Percentiles rank a stretch among this genome's conserved stretches.
Evolutionary conservation across 2,329 filamentous ascomycete genomes (phyloP).

Genomic region (Nectriaceae sp.): DNA sequence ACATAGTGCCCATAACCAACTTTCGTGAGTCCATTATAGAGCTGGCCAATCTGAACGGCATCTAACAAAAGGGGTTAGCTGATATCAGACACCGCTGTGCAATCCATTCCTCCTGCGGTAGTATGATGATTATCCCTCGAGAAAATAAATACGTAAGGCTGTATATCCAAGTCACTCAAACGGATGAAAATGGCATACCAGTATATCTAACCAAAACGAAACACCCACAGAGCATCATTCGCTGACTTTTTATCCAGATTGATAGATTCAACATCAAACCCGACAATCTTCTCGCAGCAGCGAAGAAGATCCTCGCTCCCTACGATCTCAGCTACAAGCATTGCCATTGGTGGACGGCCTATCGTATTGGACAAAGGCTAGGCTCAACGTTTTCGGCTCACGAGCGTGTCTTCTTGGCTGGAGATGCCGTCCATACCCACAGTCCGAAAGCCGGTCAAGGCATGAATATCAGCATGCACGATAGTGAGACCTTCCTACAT

Average conservation of each 20-base stretch:
- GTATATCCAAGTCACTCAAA: constrained; percentile 63
- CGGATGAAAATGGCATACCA: constrained; percentile 43
- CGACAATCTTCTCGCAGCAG: constrained; percentile 61
- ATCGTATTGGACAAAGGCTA: constrained; percentile 67
- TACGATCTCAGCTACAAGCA: constrained; percentile 67
- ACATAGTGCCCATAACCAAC: constrained; percentile 45
- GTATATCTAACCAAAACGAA: no score
- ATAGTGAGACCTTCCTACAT: no score
- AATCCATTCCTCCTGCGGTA: constrained; percentile 59
- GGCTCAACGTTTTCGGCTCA: constrained; percentile 56
- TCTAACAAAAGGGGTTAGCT: no score
- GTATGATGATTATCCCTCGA: constrained; percentile 65
- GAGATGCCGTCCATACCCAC: constrained; percentile 63
- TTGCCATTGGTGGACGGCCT: constrained; percentile 54
- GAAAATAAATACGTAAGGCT: constrained; percentile 64
- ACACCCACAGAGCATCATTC: no score
- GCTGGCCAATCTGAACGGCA: no score
- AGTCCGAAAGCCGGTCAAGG: constrained; percentile 67
- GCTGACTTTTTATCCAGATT: constrained; percentile 48
- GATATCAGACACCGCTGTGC: constrained; percentile 61
- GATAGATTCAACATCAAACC: constrained; percentile 65
- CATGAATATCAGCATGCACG: constrained; percentile 74
- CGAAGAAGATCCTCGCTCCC: constrained; percentile 65
- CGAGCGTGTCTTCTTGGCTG: constrained; percentile 68
- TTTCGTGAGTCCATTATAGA: no score